phyloP scores from a whole-genome alignment of 805 yeast species.

The Saturnispora silvae region DNA sequence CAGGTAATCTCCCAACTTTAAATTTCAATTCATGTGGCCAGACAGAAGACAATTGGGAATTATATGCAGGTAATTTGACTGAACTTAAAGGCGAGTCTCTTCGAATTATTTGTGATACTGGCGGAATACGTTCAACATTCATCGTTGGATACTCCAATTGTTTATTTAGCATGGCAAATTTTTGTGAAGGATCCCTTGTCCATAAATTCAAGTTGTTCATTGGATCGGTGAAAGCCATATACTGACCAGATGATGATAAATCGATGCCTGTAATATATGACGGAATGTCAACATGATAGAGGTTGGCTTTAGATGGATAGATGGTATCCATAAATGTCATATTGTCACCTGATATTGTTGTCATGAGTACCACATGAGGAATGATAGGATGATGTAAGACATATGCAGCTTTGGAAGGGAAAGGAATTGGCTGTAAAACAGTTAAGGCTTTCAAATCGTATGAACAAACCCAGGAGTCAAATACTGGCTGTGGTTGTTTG shows the following conservation, averaged over 20 bases:
- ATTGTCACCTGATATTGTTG: conserved; percentile 62
- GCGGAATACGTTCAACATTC: conserved; percentile 25
- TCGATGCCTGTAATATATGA: conserved; percentile 40
- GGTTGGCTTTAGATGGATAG: conserved; percentile 56
- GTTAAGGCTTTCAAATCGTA: conserved; percentile 69
- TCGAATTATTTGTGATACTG: conserved; percentile 27
- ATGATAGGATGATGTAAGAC: conserved; percentile 80
- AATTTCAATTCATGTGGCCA: conserved; percentile 64
- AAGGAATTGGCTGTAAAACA: conserved; percentile 69
- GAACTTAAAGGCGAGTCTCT: conserved; percentile 50
- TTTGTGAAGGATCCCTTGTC: conserved; percentile 32
- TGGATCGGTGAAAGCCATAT: conserved; percentile 57
- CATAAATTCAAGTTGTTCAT: conserved; percentile 56
- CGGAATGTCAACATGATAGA: conserved; percentile 56
- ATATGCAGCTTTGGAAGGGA: conserved; percentile 81
- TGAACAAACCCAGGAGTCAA: conserved; percentile 76
- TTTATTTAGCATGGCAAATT: conserved; percentile 27
- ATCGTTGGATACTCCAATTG: conserved; percentile 47
- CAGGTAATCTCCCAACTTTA: conserved; percentile 48
- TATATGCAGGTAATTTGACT: conserved; percentile 82
- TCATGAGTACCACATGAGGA: conserved; percentile 65
- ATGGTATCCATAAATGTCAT: conserved; percentile 76
- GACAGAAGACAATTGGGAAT: conserved; percentile 63
- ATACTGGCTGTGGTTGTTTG: conserved; percentile 27
- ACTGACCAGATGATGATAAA: conserved; percentile 65